Conservation (phyloP, 257 asterid species). For the Euphrasia confusa region DNA sequence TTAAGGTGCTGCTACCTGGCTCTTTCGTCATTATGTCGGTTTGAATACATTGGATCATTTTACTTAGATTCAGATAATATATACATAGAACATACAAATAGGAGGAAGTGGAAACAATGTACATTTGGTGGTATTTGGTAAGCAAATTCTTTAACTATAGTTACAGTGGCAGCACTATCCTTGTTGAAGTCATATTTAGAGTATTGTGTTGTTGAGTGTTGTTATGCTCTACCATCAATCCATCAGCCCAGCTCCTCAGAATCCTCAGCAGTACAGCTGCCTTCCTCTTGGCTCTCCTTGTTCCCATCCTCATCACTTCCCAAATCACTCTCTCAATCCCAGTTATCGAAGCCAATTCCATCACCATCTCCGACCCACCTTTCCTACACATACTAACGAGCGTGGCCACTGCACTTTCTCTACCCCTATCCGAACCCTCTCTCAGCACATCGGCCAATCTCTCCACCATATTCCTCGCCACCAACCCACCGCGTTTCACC, state of each 20-base stretch:
- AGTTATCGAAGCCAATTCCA: constrained; percentile 71
- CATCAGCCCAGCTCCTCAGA: background rate
- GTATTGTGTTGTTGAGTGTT: background rate
- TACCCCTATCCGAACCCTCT: constrained; percentile 72
- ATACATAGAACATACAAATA: too few relatives aligned
- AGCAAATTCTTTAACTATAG: too few relatives aligned
- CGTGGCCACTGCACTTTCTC: constrained; percentile 83
- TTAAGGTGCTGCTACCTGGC: too few relatives aligned
- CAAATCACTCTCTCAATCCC: constrained; percentile 59
- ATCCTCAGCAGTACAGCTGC: constrained; percentile 86
- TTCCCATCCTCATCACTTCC: constrained; percentile 44
- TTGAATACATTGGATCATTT: too few relatives aligned
- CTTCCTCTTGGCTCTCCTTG: constrained; percentile 82
- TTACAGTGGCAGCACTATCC: too few relatives aligned
- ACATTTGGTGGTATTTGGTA: too few relatives aligned
- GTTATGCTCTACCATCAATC: background rate
- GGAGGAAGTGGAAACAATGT: too few relatives aligned
- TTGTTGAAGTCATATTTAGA: too few relatives aligned
- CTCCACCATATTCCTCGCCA: constrained; percentile 57
- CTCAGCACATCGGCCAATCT: constrained; percentile 68
- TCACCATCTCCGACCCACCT: constrained; percentile 75
- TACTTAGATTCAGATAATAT: too few relatives aligned
- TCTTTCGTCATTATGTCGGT: too few relatives aligned
- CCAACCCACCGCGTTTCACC: constrained; percentile 63
- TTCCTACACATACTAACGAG: constrained; percentile 69